Conservation (phyloP, 176 grass and related monocot species). For the Guadua angustifolia region DNA sequence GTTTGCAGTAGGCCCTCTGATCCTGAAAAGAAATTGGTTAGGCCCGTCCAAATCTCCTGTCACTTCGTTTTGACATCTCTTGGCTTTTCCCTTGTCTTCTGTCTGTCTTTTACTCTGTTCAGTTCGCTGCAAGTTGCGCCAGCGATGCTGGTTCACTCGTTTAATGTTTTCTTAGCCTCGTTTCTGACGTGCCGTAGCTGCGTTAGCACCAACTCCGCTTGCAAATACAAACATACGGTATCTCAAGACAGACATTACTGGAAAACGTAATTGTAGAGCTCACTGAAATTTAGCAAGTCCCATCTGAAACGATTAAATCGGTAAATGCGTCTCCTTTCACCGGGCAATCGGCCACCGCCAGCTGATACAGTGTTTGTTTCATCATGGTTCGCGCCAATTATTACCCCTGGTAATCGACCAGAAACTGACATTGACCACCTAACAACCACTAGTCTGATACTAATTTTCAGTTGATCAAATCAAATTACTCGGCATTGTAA, state of each 20-base stretch:
- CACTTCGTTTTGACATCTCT: constrained; percentile 13
- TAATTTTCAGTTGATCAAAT: constrained; percentile 33
- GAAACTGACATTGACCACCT: constrained; percentile 6
- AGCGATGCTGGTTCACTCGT: not conserved
- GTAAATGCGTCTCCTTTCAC: not conserved
- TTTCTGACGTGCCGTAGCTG: constrained; percentile 23
- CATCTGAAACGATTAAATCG: not conserved
- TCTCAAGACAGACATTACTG: not conserved
- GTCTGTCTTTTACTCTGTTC: not conserved
- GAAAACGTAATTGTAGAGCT: not conserved
- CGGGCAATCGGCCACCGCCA: too few species aligned
- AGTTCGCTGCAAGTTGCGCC: constrained; percentile 6
- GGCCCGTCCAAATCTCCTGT: constrained; percentile 37
- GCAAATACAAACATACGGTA: not conserved
- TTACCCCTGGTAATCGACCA: constrained; percentile 36
- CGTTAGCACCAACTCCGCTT: not conserved
- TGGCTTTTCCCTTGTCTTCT: not conserved
- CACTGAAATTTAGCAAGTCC: not conserved
- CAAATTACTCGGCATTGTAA: not conserved
- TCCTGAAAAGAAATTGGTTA: not conserved
- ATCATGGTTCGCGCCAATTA: not conserved
- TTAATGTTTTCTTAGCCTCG: not conserved
- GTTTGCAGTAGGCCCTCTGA: not conserved
- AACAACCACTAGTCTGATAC: constrained; percentile 26
- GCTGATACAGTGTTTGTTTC: not conserved